These are phyloP conservation scores for Oryza glumipatula DNA, from an alignment of 176 grass and related monocot genomes.

Conservation along the genomic window DNA sequence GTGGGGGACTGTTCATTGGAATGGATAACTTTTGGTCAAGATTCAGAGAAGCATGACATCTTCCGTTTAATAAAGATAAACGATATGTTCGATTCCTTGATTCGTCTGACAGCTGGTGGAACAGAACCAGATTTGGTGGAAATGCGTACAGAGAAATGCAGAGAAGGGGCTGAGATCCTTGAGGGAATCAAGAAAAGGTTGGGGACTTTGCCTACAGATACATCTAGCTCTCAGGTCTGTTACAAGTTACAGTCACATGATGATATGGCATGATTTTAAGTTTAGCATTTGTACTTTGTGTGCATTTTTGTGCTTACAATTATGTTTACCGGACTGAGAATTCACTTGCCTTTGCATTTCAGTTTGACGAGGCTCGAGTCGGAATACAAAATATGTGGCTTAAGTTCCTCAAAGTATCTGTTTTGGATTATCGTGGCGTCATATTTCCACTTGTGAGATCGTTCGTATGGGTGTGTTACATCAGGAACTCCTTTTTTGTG, in stretches of 20 bases:
- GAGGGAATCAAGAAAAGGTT: constrained; percentile 13
- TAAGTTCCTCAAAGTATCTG: constrained; percentile 13
- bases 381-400: background rate
- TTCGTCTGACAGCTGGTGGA: background rate
- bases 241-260: background rate
- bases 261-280: constrained; percentile 16
- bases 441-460: constrained; percentile 31
- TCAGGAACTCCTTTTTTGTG: background rate
- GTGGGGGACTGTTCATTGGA: background rate
- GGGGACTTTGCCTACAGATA: constrained; percentile 8
- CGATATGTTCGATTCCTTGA: constrained; percentile 17
- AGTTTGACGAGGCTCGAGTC: background rate
- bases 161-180: constrained; percentile 18
- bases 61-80: background rate
- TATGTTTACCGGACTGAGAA: constrained; percentile 20
- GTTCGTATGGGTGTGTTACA: constrained; percentile 38
- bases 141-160: constrained; percentile 16
- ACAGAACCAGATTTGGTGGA: constrained; percentile 5
- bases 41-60: constrained; percentile 9
- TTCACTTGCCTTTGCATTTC: constrained; percentile 10
- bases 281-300: constrained; percentile 28
- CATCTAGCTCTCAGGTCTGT: constrained; percentile 7
- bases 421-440: constrained; percentile 30
- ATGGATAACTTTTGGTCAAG: constrained; percentile 13
- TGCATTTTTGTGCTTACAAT: background rate